Conservation (phyloP, 2,329 filamentous ascomycete species). For the Claviceps maximensis region DNA sequence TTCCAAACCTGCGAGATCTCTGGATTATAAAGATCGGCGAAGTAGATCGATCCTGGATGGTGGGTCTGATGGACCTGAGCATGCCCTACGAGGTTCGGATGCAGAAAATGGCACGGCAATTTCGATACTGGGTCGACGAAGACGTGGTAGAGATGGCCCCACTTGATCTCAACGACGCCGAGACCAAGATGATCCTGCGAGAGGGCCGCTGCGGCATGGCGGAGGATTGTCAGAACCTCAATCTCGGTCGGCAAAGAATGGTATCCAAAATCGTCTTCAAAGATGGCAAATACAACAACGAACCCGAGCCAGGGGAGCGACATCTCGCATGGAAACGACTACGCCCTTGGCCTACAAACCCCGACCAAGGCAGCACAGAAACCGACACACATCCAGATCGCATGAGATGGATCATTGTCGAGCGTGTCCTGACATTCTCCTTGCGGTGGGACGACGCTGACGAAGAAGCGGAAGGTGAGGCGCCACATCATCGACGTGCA, state of each 20-base stretch:
- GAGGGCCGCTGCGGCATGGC: slow-evolving; percentile 10
- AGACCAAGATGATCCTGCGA: neutral
- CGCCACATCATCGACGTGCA: neutral
- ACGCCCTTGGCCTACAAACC: neutral
- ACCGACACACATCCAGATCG: neutral
- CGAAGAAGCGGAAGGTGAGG: neutral
- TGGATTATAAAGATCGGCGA: neutral
- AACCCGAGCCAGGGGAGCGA: slow-evolving; percentile 4
- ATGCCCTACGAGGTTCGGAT: neutral
- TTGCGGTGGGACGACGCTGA: neutral
- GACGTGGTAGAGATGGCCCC: neutral
- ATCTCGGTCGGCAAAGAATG: slow-evolving; percentile 22
- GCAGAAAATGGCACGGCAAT: neutral
- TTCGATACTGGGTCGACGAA: neutral
- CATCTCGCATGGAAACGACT: neutral
- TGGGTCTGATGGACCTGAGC: neutral
- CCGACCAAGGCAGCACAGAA: neutral
- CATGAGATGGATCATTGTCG: neutral
- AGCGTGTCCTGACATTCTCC: neutral
- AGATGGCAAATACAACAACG: slow-evolving; percentile 19
- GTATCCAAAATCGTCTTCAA: slow-evolving; percentile 25
- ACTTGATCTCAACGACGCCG: neutral
- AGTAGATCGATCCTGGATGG: neutral
- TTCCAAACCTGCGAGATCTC: neutral
- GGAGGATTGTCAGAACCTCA: slow-evolving; percentile 23